These are phyloP conservation scores for Venturia pyrina DNA, from an alignment of 2,329 filamentous ascomycete species.

Conservation along the genomic window DNA sequence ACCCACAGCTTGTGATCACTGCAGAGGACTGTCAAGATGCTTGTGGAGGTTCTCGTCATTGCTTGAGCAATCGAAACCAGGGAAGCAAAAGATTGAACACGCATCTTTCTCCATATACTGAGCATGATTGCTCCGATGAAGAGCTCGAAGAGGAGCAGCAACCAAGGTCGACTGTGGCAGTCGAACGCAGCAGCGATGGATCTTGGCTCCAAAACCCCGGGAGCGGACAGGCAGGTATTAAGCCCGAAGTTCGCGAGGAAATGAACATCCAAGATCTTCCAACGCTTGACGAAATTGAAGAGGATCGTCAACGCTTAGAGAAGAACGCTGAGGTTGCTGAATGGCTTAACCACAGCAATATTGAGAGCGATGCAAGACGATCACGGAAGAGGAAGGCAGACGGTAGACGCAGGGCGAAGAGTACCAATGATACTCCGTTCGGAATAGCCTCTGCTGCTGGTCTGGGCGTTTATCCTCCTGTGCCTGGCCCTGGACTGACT, in stretches of 20 bases:
- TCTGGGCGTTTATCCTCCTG: conserved; percentile 28
- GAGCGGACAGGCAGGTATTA: conserved; percentile 28
- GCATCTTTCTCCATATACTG: conserved; percentile 28
- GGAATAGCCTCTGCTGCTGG: conserved; percentile 19
- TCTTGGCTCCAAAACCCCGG: not conserved
- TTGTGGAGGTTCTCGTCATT: not conserved
- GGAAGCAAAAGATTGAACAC: conserved; percentile 21
- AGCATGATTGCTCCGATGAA: conserved; percentile 24
- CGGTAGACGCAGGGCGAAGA: conserved; percentile 37
- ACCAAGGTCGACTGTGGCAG: not conserved
- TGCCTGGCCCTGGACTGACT: conserved; percentile 42
- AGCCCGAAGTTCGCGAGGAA: conserved; percentile 34
- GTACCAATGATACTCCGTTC: conserved; percentile 27
- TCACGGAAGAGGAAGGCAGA: conserved; percentile 18
- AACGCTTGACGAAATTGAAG: conserved; percentile 41
- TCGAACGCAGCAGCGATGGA: not conserved
- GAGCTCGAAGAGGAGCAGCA: conserved; percentile 8
- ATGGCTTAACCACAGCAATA: conserved; percentile 39
- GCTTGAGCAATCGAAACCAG: conserved; percentile 2
- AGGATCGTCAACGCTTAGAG: conserved; percentile 36
- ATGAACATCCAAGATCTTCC: conserved; percentile 33
- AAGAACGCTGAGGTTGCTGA: conserved; percentile 44
- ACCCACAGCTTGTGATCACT: conserved; percentile 10
- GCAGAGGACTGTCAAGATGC: conserved; percentile 7
- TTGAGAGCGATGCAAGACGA: conserved; percentile 32